A percentile compares a stretch with the other conserved stretches of the same genome.
Conservation (phyloP, 2,329 filamentous ascomycete species). For the Metarhizium rileyi region DNA sequence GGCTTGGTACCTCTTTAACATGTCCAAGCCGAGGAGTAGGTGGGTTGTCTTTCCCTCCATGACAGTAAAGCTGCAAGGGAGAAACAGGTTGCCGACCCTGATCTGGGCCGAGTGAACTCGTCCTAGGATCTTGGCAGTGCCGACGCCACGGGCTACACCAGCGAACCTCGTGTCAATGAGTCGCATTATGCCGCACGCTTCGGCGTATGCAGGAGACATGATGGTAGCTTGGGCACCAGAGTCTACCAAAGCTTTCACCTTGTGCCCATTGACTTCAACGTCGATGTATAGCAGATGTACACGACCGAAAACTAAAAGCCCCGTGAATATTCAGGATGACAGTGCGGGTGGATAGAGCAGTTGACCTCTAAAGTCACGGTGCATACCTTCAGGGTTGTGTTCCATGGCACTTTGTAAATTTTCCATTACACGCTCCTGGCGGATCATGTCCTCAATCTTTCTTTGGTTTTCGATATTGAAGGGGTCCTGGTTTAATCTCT, state of each 20-base stretch:
- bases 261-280: constrained; percentile 86
- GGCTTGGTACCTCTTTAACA: constrained; percentile 93
- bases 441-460: constrained; percentile 94
- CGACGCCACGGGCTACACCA: constrained; percentile 86
- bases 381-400: constrained; percentile 86
- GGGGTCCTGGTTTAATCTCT: constrained; percentile 80
- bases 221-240: constrained; percentile 97
- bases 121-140: constrained; percentile 87
- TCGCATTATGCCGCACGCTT: constrained; percentile 90
- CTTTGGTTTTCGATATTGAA: constrained; percentile 88
- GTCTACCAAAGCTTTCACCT: constrained; percentile 92
- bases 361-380: constrained; percentile 1
- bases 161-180: constrained; percentile 88
- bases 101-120: constrained; percentile 94
- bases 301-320: constrained; percentile 67
- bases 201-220: constrained; percentile 91
- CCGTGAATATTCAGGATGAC: neutral
- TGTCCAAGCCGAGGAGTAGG: constrained; percentile 84
- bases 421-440: constrained; percentile 87
- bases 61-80: constrained; percentile 94
- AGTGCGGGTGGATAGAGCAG: neutral
- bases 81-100: constrained; percentile 76
- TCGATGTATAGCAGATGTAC: constrained; percentile 96
- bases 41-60: constrained; percentile 99
- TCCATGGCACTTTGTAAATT: constrained; percentile 96